These are phyloP conservation scores for Dactylonectria macrodidyma DNA, from an alignment of 2,329 filamentous ascomycete species.

Conservation along the genomic window DNA sequence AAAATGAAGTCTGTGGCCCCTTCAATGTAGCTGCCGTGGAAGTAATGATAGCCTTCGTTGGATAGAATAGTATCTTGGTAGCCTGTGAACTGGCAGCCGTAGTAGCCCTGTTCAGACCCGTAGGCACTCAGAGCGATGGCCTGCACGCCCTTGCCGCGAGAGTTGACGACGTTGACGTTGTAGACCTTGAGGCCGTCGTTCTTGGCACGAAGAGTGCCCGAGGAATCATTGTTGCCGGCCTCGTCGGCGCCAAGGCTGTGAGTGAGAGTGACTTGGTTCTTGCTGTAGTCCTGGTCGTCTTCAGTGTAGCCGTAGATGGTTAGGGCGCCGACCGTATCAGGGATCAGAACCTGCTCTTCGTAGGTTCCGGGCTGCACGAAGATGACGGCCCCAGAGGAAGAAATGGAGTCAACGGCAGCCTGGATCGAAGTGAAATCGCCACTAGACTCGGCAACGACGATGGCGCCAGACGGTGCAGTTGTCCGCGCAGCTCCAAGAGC, in stretches of 20 bases:
- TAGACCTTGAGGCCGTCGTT: slow-evolving; percentile 70
- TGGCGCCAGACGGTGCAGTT: slow-evolving; percentile 48
- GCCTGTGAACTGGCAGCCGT: slow-evolving; percentile 61
- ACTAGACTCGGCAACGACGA: slow-evolving; percentile 54
- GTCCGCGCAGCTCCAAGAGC: slow-evolving; percentile 47
- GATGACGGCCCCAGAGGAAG: slow-evolving; percentile 35
- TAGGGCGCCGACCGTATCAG: slow-evolving; percentile 62
- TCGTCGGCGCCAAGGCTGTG: slow-evolving; percentile 54
- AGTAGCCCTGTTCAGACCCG: slow-evolving; percentile 58
- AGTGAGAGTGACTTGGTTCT: slow-evolving; percentile 70
- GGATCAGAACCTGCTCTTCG: slow-evolving; percentile 65
- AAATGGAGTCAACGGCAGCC: slow-evolving; percentile 67
- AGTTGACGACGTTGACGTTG: slow-evolving; percentile 69
- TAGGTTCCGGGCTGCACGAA: slow-evolving; percentile 43
- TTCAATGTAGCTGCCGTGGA: slow-evolving; percentile 59
- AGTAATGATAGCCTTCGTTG: slow-evolving; percentile 63
- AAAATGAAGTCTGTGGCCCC: slow-evolving; percentile 62
- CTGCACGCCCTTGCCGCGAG: slow-evolving; percentile 60
- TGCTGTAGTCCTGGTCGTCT: slow-evolving; percentile 64
- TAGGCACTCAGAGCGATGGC: slow-evolving; percentile 59
- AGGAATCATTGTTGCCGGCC: slow-evolving; percentile 67
- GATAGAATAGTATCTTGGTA: slow-evolving; percentile 66
- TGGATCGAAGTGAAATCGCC: slow-evolving; percentile 59
- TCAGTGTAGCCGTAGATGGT: slow-evolving; percentile 73
- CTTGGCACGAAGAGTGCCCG: slow-evolving; percentile 59